Base-by-base conservation (phyloP, 2,329 filamentous ascomycete species). In the Fusarium camptoceras region DNA sequence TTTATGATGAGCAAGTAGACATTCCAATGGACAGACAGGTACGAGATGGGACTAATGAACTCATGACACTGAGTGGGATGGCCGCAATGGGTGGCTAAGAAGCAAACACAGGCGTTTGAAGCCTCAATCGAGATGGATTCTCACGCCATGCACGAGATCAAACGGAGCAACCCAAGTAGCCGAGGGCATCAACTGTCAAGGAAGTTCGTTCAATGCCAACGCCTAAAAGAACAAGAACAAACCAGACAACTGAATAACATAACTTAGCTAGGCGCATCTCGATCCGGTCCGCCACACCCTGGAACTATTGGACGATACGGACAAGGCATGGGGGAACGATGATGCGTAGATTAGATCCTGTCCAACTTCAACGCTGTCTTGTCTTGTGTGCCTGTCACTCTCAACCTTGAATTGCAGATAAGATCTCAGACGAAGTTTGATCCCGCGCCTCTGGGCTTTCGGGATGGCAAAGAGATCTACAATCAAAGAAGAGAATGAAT, bases 281-380 rank as follows among this genome's bases (percentile, higher is more conserved):
- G 68, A 71, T 66, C 68, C 69, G 60, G 65, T 42, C 65, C 68
- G 68, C 69, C 68, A 71, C 68, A 58, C 43, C 50, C 57, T 55
- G 41, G 25, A 18, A 41, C 42, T 34, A 72, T 72, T 70, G 69
- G 65, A 48, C 42, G 39, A 42, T 42, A 34, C 53, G 27, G 42
- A 47, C 53, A 59, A 61, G 59, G 68, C 68, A 24, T 55, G 65
- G 49, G 57, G 49, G 25, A 58, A 30, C 30, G 65, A 71, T 71
- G 69, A 71, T 71, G 69, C 69, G 69, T 71, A 70, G 61, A 72
- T 64, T 70, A 54, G 64, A 66, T 55, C 44, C 48, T 59, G 57
- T 67, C 41, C 44, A 54, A 55, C 66, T 25, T 28, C 34, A 53
- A 53, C 49, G n/a, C 24, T 28, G 37, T 53, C 49, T 31, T 43